Percentiles rank a stretch among this genome's conserved stretches.
Conservation (phyloP, 2,329 filamentous ascomycete species). For the Aspergillus hiratsukae region DNA sequence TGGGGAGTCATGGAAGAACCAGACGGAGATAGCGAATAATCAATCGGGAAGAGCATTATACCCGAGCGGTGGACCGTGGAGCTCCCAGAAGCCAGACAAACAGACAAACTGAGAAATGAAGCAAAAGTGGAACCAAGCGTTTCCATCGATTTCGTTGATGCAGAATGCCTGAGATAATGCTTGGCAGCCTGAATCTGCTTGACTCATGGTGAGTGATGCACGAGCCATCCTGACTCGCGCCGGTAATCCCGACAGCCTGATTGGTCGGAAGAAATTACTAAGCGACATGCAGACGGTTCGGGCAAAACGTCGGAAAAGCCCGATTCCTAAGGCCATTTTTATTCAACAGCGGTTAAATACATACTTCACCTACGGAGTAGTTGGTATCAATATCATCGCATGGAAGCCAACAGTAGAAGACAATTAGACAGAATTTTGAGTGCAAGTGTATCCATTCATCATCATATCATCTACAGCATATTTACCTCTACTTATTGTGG, state of each 20-base stretch:
- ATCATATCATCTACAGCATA: background rate
- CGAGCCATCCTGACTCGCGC: background rate
- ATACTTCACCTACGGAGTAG: no score
- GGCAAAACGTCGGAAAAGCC: background rate
- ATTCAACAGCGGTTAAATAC: no score
- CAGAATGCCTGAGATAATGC: background rate
- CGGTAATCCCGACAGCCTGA: background rate
- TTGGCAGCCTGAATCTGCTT: background rate
- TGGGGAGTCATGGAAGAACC: background rate
- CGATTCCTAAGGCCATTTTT: background rate
- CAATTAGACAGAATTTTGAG: background rate
- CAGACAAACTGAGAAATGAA: background rate
- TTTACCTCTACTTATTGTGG: no score
- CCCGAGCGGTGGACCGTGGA: no score
- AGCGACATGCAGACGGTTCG: background rate
- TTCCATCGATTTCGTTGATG: background rate
- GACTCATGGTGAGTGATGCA: background rate
- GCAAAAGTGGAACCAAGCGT: background rate
- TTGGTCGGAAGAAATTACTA: background rate
- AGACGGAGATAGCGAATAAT: background rate
- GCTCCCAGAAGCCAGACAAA: background rate
- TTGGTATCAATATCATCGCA: no score
- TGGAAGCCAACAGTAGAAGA: background rate
- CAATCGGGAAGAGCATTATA: background rate
- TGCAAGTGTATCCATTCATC: background rate